Base-by-base conservation (phyloP, 2,329 filamentous ascomycete species). In the Albifimbria verrucaria region DNA sequence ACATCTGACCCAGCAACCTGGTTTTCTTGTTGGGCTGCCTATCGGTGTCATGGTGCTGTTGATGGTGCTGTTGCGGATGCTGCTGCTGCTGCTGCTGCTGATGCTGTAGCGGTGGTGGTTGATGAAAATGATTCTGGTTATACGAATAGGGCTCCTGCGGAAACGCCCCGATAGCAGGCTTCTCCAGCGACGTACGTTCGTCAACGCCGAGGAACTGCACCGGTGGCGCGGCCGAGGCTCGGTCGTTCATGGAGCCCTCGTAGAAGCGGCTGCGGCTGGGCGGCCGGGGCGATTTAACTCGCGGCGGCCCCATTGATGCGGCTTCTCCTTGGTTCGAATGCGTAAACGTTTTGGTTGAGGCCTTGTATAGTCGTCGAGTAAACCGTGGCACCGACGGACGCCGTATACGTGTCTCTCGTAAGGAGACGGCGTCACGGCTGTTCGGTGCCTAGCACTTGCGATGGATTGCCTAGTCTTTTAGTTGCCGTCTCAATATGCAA, bases 181-280 rank as follows among this genome's bases (percentile, higher is more conserved):
- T 55, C 57, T 72, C 69, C 7, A 70, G 59, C 10, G 60, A 62
- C 47, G 61, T 66, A 28, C 55, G 59, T 58, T 70, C 66, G 17
- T 68, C 66, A 11, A 69, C 67, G 21, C 69, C 83, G 42, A 88
- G 77, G 68, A 89, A 92, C 41, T 83, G 78, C 44, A 81, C 77
- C 0, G 89, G 89, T 24, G 90, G 90, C 54, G 78, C 81, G 54
- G 83, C 80, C 64, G 88, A 92, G 26, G 82, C 77, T 58, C 89
- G 85, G 69, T 95, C 90, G 64, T 87, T 90, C 89, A 96, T 93
- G 63, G 88, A 93, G 41, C 88, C 92, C 72, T 96, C 92, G 36
- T 87, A 63, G 80, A 95, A 77, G 72, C 84, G 67, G 74, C 83
- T 75, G 60, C 69, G 70, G 55, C 60, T 68, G 52, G 55, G 57